Evolutionary conservation across 2,329 filamentous ascomycete species (phyloP).

Genomic region (Diaporthe amygdali): DNA sequence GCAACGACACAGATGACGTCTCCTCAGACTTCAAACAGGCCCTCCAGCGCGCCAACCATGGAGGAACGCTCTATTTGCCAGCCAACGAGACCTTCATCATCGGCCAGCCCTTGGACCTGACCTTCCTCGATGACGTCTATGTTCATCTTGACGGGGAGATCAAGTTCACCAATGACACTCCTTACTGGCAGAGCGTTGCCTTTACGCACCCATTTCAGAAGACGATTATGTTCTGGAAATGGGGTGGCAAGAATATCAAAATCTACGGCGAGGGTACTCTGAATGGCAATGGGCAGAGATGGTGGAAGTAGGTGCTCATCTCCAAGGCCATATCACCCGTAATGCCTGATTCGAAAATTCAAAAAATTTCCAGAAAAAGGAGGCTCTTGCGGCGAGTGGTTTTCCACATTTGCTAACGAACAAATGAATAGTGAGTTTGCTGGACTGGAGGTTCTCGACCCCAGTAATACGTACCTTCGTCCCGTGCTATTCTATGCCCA

Average conservation of each 20-base stretch:
- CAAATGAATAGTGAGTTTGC: slow-evolving; percentile 18
- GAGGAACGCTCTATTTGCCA: slow-evolving; percentile 60
- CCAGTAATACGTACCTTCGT: slow-evolving; percentile 60
- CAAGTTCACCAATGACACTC: slow-evolving; percentile 48
- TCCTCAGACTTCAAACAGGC: slow-evolving; percentile 59
- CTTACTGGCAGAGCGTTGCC: slow-evolving; percentile 48
- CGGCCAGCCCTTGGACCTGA: slow-evolving; percentile 63
- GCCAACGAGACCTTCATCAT: slow-evolving; percentile 61
- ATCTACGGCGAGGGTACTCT: slow-evolving; percentile 63
- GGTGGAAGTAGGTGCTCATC: slow-evolving; percentile 39
- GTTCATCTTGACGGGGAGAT: slow-evolving; percentile 64
- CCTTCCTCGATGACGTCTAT: slow-evolving; percentile 61
- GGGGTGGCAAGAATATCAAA: slow-evolving; percentile 65
- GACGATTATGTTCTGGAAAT: slow-evolving; percentile 67
- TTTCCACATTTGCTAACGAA: not conserved
- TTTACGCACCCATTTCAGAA: slow-evolving; percentile 49
- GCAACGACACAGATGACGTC: slow-evolving; percentile 60
- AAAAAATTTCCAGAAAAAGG: too few species aligned
- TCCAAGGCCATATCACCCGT: not conserved
- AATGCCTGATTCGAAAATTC: not conserved
- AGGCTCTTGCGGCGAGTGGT: too few species aligned
- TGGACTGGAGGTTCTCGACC: slow-evolving; percentile 47
- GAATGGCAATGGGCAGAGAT: slow-evolving; percentile 57
- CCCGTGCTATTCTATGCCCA: slow-evolving; percentile 67
- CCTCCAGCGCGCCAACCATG: slow-evolving; percentile 61